Evolutionary conservation across 2,329 filamentous ascomycete species (phyloP).

Genomic region (Xenosphaeropsis pyriputrescens): DNA sequence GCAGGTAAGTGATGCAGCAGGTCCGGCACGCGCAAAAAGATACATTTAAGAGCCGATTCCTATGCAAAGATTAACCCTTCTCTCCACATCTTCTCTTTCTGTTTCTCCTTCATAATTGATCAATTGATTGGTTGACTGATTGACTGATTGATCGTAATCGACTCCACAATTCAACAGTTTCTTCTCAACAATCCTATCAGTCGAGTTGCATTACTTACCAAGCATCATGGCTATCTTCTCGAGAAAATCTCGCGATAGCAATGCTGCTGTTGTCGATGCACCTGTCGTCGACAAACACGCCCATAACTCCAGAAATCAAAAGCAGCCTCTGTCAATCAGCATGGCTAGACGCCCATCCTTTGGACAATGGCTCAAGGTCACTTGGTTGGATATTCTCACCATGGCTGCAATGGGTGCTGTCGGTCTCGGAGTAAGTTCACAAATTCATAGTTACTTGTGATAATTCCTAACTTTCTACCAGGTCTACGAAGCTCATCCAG

Average conservation of each 20-base stretch:
- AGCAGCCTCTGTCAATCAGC: constrained; percentile 11
- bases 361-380: constrained; percentile 55
- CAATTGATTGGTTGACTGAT: too few relatives aligned
- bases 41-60: too few relatives aligned
- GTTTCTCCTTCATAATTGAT: too few relatives aligned
- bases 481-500: constrained; percentile 50
- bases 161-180: too few relatives aligned
- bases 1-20: too few relatives aligned
- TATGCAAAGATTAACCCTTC: too few relatives aligned
- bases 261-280: not conserved
- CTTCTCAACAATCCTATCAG: too few relatives aligned
- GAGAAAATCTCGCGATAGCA: constrained; percentile 4
- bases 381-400: constrained; percentile 52
- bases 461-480: constrained; percentile 13
- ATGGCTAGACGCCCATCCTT: constrained; percentile 42
- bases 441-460: too few relatives aligned
- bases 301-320: constrained; percentile 5
- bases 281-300: constrained; percentile 3
- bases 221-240: constrained; percentile 11
- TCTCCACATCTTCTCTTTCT: too few relatives aligned
- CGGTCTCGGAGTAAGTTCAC: constrained; percentile 43
- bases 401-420: constrained; percentile 52
- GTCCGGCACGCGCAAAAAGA: too few relatives aligned
- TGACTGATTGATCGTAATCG: too few relatives aligned
- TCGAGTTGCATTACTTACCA: not conserved